Base-by-base conservation (phyloP, 129 eudicot genomes). In the Pseudognaphalium luteoalbum region DNA sequence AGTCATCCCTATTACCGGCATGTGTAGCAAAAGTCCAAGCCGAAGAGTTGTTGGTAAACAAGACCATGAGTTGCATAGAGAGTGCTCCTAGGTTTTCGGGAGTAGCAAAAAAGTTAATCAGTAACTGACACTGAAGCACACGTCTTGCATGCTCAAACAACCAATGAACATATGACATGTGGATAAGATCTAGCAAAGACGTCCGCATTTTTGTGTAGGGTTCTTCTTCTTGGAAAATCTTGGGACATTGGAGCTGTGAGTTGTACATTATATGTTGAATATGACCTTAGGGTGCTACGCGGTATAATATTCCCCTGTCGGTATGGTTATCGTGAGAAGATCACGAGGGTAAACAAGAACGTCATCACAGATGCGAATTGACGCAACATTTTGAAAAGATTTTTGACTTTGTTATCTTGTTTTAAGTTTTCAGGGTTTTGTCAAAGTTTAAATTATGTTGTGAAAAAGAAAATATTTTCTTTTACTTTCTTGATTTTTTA, bases 1-100 rank as follows among this genome's bases (percentile, higher is more conserved):
- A 34, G 35, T 21, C 78, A 2, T 61, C 71, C 0, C 20, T 71
- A 9, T 81, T 65, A 59, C 75, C 80, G 10, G n/a, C 78, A 28
- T 81, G 77, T 76, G 63, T 32, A 42, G 60, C 82, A 11, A 66
- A 83, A 59, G 34, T 81, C 10, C 81, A 83, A 80, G 81, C 72
- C 41, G 83, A 84, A 33, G 86, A 85, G 51, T 52, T 63, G 64
- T 72, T 80, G 71, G 28, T 91, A 47, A 60, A 74, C 30, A 73
- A 33, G 68, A 70, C 82, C 12, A 74, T 75, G 47, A 85, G 86
- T 62, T 88, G 91, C 81, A 82, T 86, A 82, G 72, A 73, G 73
- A 86, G 81, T 71, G 19, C 77, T 60, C 85, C 87, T 12, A 73
- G 89, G 74, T 75, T 83, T 73, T 65, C 74, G 21, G 75, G 52